Evolutionary conservation across 2,329 filamentous ascomycete species (phyloP).

Genomic region (Penicillium crustosum): DNA sequence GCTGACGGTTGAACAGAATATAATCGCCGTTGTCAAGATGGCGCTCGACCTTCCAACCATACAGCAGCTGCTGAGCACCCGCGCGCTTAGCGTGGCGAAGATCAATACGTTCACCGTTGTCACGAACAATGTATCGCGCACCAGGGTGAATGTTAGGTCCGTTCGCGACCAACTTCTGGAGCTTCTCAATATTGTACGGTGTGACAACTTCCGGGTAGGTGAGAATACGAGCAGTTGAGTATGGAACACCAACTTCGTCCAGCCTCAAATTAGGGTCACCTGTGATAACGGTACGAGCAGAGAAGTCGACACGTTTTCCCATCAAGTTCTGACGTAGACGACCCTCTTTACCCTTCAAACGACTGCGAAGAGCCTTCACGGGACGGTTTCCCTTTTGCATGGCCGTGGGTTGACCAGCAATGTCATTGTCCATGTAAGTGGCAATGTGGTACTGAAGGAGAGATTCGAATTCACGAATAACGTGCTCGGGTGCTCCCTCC

Average conservation of each 20-base stretch:
- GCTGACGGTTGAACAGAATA: conserved; percentile 99
- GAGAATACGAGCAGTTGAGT: conserved; percentile 85
- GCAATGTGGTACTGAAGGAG: conserved; percentile 96
- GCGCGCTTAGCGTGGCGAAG: conserved; percentile 88
- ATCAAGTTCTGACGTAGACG: conserved; percentile 97
- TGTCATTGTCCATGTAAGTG: conserved; percentile 99
- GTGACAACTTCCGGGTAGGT: conserved; percentile 98
- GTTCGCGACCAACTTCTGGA: conserved; percentile 86
- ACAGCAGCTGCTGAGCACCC: conserved; percentile 77
- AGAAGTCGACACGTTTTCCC: conserved; percentile 99
- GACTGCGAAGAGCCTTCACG: conserved; percentile 92
- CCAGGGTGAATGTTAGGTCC: conserved; percentile 94
- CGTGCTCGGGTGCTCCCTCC: conserved; percentile 88
- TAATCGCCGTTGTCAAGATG: conserved; percentile 95
- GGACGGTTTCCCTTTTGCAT: conserved; percentile 96
- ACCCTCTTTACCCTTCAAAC: conserved; percentile 98
- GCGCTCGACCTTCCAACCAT: conserved; percentile 98
- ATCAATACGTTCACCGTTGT: conserved; percentile 91
- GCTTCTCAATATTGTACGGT: conserved; percentile 92
- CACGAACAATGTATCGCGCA: conserved; percentile 92
- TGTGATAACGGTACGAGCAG: conserved; percentile 98
- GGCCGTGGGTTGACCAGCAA: conserved; percentile 89
- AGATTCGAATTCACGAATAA: conserved; percentile 85
- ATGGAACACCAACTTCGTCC: conserved; percentile 94
- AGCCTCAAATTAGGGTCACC: conserved; percentile 95